phyloP scores from a whole-genome alignment of 192 early-diverging fungal genomes.

The Coemansia sp. region DNA sequence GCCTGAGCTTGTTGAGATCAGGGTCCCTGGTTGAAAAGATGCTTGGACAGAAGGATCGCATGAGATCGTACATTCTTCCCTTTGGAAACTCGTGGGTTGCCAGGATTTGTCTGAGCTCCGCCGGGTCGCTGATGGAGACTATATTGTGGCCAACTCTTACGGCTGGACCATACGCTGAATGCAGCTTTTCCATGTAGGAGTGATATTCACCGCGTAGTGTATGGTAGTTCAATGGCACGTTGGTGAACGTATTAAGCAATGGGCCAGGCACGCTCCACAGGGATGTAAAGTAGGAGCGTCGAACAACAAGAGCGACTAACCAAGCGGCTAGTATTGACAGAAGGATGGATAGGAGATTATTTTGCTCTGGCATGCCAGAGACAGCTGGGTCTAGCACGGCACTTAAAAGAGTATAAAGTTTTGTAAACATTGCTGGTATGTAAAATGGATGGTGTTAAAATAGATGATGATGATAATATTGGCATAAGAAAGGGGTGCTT shows the following conservation, averaged over 20 bases:
- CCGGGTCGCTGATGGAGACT: slow-evolving; percentile 24
- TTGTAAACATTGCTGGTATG: not conserved
- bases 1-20: slow-evolving; percentile 27
- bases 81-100: slow-evolving; percentile 45
- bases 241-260: slow-evolving; percentile 21
- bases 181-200: slow-evolving; percentile 17
- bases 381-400: not conserved
- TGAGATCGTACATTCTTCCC: slow-evolving; percentile 21
- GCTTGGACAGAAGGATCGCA: slow-evolving; percentile 7
- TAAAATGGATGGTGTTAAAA: no score
- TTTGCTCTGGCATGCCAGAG: not conserved
- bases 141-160: slow-evolving; percentile 37
- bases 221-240: slow-evolving; percentile 17
- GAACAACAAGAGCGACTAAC: not conserved
- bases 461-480: no score
- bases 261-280: slow-evolving; percentile 35
- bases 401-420: not conserved
- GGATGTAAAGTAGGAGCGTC: slow-evolving; percentile 10
- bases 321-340: not conserved
- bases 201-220: slow-evolving; percentile 20
- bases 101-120: slow-evolving; percentile 26
- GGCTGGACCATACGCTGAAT: slow-evolving; percentile 36
- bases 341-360: not conserved
- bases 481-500: no score
- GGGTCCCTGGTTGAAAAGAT: slow-evolving; percentile 41